Percentiles rank a stretch among this genome's conserved stretches.
These are phyloP conservation scores for Aspergillus quadrilineatus DNA, from an alignment of 2,329 filamentous ascomycete species.

Conservation along the genomic window DNA sequence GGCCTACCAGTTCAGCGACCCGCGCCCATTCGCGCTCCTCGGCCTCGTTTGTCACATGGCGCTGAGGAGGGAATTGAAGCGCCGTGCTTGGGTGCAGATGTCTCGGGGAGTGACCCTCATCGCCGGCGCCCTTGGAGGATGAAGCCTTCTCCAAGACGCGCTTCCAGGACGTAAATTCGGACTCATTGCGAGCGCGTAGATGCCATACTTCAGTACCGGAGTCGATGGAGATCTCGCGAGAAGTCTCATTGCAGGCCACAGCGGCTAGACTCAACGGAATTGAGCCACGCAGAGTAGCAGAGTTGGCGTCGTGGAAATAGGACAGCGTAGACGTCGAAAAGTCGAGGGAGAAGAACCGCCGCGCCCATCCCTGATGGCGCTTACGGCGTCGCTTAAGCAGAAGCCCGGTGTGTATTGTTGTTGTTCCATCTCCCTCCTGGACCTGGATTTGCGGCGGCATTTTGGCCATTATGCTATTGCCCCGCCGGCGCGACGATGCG, in stretches of 20 bases:
- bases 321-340: slow-evolving; percentile 92
- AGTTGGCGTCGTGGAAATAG: slow-evolving; percentile 93
- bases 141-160: slow-evolving; percentile 81
- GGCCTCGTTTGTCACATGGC: slow-evolving; percentile 39
- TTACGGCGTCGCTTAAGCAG: slow-evolving; percentile 89
- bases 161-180: slow-evolving; percentile 87
- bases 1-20: slow-evolving; percentile 80
- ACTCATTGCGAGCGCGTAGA: slow-evolving; percentile 74
- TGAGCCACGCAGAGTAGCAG: slow-evolving; percentile 84
- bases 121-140: slow-evolving; percentile 58
- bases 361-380: slow-evolving; percentile 88
- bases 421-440: slow-evolving; percentile 33
- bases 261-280: slow-evolving; percentile 90
- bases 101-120: slow-evolving; percentile 19
- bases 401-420: slow-evolving; percentile 76
- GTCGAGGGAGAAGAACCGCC: slow-evolving; percentile 93
- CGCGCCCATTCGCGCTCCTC: slow-evolving; percentile 85
- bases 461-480: slow-evolving; percentile 29
- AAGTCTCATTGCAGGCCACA: slow-evolving; percentile 82
- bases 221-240: slow-evolving; percentile 91
- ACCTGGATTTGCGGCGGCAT: slow-evolving; percentile 24
- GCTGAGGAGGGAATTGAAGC: slow-evolving; percentile 34
- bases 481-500: slow-evolving; percentile 31
- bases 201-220: slow-evolving; percentile 98
- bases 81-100: slow-evolving; percentile 31